Percentiles rank a stretch among this genome's conserved stretches.
phyloP scores from a whole-genome alignment of 257 asterid genomes.

The Sherardia arvensis region DNA sequence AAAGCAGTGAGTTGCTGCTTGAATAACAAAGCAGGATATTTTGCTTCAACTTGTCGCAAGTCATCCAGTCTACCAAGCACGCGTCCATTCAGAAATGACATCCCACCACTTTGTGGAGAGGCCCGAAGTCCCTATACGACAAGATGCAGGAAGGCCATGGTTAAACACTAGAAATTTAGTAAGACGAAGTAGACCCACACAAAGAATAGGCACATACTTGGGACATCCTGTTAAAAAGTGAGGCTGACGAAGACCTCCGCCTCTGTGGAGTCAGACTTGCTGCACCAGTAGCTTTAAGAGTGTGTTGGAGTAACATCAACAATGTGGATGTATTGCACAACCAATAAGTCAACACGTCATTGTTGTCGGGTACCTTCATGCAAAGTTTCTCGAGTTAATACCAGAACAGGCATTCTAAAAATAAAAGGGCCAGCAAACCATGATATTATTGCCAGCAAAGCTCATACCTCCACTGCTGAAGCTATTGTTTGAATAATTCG shows the following conservation, averaged over 20 bases:
- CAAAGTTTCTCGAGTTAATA: slow-evolving; percentile 19
- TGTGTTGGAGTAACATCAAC: slow-evolving; percentile 95
- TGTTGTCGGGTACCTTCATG: slow-evolving; percentile 70
- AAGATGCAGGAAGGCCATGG: slow-evolving; percentile 15
- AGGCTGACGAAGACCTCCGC: slow-evolving; percentile 89
- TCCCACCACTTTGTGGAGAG: slow-evolving; percentile 92
- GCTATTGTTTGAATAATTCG: slow-evolving; percentile 81
- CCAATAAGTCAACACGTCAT: slow-evolving; percentile 88
- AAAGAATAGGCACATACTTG: slow-evolving; percentile 43
- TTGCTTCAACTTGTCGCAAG: slow-evolving; percentile 97
- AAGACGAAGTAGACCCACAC: slow-evolving; percentile 11
- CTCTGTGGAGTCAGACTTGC: slow-evolving; percentile 93
- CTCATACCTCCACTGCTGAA: slow-evolving; percentile 73
- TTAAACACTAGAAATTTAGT: background rate
- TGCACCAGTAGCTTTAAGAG: slow-evolving; percentile 96
- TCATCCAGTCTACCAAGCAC: slow-evolving; percentile 86
- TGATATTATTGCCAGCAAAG: background rate
- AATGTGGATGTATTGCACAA: slow-evolving; percentile 84
- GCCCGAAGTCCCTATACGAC: slow-evolving; percentile 67
- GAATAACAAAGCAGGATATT: slow-evolving; percentile 94
- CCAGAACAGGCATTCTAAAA: background rate
- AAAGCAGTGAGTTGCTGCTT: slow-evolving; percentile 99
- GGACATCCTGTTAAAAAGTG: slow-evolving; percentile 98
- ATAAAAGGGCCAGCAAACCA: background rate
- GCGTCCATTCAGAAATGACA: slow-evolving; percentile 74